phyloP scores from a whole-genome alignment of 176 grass and related monocot species.

The Cymbopogon citratus region DNA sequence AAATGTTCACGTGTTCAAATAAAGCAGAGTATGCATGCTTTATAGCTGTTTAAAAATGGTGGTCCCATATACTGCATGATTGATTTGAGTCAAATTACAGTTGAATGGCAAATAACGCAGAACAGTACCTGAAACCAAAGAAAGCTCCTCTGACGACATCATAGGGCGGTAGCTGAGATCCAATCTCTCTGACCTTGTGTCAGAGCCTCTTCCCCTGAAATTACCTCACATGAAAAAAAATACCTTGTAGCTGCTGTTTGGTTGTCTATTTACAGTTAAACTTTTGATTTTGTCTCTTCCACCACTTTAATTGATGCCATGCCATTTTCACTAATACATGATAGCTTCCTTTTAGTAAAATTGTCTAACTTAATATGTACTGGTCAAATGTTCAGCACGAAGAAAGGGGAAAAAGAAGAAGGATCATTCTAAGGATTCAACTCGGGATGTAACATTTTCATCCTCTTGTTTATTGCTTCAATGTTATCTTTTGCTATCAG shows the following conservation, averaged over 20 bases:
- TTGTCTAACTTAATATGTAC: background rate
- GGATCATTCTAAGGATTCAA: slow-evolving; percentile 57
- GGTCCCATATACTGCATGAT: background rate
- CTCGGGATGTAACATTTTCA: slow-evolving; percentile 56
- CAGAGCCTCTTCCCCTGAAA: background rate
- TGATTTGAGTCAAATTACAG: background rate
- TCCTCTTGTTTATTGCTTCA: slow-evolving; percentile 73
- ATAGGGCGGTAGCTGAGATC: background rate
- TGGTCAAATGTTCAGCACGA: slow-evolving; percentile 45
- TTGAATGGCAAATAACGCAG: background rate
- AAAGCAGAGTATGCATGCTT: slow-evolving; percentile 7
- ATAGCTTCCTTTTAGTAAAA: slow-evolving; percentile 14
- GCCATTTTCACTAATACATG: slow-evolving; percentile 3
- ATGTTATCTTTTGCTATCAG: slow-evolving; percentile 85
- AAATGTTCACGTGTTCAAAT: background rate
- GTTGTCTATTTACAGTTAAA: background rate
- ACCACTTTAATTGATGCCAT: background rate
- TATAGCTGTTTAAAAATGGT: background rate
- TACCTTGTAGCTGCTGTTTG: background rate
- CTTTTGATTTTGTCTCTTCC: background rate
- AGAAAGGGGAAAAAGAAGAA: slow-evolving; percentile 96
- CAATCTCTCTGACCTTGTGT: background rate
- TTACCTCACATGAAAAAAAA: background rate
- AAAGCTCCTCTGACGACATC: background rate
- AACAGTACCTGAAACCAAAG: background rate